Evolutionary conservation across 2,329 filamentous ascomycete species (phyloP), one percentile per base, ranked within the genome.

Genomic region (Venturia effusa): DNA sequence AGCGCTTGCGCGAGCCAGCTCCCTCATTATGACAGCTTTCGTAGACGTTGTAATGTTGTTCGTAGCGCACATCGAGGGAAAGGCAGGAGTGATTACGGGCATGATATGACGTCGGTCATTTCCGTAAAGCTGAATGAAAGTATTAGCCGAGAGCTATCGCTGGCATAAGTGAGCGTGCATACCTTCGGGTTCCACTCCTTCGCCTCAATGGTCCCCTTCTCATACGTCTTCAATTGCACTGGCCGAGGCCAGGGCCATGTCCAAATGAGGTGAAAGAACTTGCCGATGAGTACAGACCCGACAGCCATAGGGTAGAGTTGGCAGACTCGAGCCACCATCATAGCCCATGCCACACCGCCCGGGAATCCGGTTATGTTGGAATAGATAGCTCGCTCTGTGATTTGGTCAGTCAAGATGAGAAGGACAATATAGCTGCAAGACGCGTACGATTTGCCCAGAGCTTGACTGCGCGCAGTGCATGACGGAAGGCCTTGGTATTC

Each of bases 81-180:
- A 97, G 0, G 94, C 92, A 1, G 94, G 94, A 1, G 94, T 99
- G 71, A 99, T 97, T 75, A 99, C 90, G 34, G 94, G 94, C 94
- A 99, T 99, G 62, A 97, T 80, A 75, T 97, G 93, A 68, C 86
- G 89, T 54, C 84, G 84, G 74, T 97, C 94, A 63, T 85, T 84
- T 66, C 86, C 85, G 74, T 96, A 95, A 37, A 92, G 79, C 82
- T 90, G 69, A 59, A 66, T 30, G 13, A 30, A 39, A 30, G n/a
- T 71, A 66, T 68, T 63, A 71, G 66, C 64, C 62, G 59, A 60
- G 51, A 30, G 45, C 57, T 17, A 32, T 7, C 32, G 4, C 1
- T 3, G 60, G 34, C 5, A n/a, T 15, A 51, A 22, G 27, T 19
- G 59, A 37, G 39, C 11, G 3, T 5, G 69, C 79, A 67, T 77